A percentile compares a stretch with the other conserved stretches of the same genome.
These are phyloP conservation scores for Mentha longifolia DNA, from an alignment of 257 asterid genomes.

Conservation along the genomic window DNA sequence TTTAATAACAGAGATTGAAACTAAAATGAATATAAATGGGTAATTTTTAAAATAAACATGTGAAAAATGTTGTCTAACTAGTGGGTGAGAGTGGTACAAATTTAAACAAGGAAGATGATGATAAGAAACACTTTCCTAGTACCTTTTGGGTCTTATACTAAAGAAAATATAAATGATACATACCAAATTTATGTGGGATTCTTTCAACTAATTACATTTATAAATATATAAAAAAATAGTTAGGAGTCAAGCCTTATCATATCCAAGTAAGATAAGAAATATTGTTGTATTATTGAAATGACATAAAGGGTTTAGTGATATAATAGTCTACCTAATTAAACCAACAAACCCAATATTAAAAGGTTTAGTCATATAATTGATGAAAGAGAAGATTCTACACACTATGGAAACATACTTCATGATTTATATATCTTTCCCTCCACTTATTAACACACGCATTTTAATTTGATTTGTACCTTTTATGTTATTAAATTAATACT, in stretches of 20 bases:
- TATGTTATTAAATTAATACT: conserved; percentile 23
- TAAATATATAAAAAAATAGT: neutral
- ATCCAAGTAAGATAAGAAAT: conserved; percentile 18
- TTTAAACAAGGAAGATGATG: too few species aligned
- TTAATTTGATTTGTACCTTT: conserved; percentile 29
- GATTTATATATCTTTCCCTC: conserved; percentile 24
- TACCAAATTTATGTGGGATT: neutral
- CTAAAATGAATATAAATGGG: too few species aligned
- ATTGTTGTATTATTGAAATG: conserved; percentile 6
- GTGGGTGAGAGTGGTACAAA: too few species aligned
- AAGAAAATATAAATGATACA: too few species aligned
- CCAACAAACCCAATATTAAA: conserved; percentile 14
- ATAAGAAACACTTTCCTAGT: too few species aligned
- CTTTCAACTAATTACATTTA: neutral
- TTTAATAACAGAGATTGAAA: too few species aligned
- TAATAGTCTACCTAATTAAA: conserved; percentile 31
- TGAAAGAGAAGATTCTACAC: conserved; percentile 32
- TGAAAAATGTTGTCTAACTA: too few species aligned
- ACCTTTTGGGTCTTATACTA: too few species aligned
- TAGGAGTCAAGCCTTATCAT: conserved; percentile 8
- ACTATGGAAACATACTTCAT: conserved; percentile 21
- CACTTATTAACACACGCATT: conserved; percentile 23
- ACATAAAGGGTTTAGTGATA: conserved; percentile 34
- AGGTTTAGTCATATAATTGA: conserved; percentile 30
- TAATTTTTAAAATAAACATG: too few species aligned